Base-by-base conservation (phyloP, 192 early-diverging fungal genomes). In the Rhizophlyctis rosea region DNA sequence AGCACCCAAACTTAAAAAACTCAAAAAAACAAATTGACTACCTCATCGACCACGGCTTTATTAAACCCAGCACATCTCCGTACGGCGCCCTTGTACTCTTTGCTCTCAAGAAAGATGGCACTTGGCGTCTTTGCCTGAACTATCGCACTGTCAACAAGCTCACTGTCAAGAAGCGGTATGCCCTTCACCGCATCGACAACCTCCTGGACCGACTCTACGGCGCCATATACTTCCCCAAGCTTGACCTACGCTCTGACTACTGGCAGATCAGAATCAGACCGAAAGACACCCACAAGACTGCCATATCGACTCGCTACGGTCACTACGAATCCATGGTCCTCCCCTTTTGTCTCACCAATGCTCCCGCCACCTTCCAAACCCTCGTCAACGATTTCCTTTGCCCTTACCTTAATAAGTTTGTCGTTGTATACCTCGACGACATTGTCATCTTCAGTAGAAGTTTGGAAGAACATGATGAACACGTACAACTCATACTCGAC, bases 291-390 rank as follows among this genome's bases (percentile, higher is more conserved):
- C 29, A 28, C 3, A 63, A 63, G 39, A 63, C 62, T 2, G 62
- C 62, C 2, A 30, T 63, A 49, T 51, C 34, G 25, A 61, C 59
- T 2, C 36, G 59, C 4, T 70, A 60, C 57, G 71, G 71, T 9
- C 65, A 58, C 21, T 90, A 53, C 61, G 71, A 88, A 56, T 86
- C 67, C 44, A 31, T 63, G 0, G 84, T 87, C n/a, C 52, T 90
- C 34, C 85, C 84, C 0, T 87, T 87, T 57, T 85, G 87, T 0
- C 54, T 89, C 1, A 75, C 70, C 27, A 88, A 87, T 62, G 80
- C 78, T 0, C 82, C 85, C 0, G 82, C 75, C 0, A 70, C 77
- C 0, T 89, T 90, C 65, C 76, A 81, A 61, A 54, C 54, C 0
- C 47, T 79, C 1, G 80, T 86, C 18, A 79, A 83, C 50, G 61